Evolutionary conservation across 2,329 filamentous ascomycete species (phyloP).

Genomic region (Colletotrichum coccodes): DNA sequence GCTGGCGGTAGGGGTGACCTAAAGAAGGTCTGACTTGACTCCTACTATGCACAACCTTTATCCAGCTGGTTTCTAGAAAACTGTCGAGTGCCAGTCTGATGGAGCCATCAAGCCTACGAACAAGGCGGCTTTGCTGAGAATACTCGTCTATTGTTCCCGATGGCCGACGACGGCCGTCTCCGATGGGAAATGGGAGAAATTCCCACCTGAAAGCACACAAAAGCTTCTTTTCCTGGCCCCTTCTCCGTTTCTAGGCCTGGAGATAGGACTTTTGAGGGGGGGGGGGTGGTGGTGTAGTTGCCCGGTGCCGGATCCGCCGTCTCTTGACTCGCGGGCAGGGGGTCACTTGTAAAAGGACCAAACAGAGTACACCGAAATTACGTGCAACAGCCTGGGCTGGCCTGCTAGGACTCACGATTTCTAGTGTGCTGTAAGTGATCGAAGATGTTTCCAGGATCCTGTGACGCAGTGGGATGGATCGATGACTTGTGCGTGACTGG

Average conservation of each 20-base stretch:
- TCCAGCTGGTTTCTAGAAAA: background rate
- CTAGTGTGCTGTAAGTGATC: conserved; percentile 11
- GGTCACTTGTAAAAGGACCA: background rate
- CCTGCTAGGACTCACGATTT: background rate
- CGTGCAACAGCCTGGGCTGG: conserved; percentile 1
- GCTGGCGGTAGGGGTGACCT: background rate
- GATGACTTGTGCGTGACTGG: conserved; percentile 13
- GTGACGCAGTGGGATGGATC: background rate
- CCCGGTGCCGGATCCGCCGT: conserved; percentile 30
- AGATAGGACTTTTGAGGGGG: conserved; percentile 12
- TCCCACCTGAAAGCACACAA: background rate
- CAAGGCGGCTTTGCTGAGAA: background rate
- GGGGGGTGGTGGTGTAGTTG: background rate
- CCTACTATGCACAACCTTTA: background rate
- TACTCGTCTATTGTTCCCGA: conserved; percentile 9
- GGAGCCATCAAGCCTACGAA: background rate
- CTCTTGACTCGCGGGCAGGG: conserved; percentile 29
- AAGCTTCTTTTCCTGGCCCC: conserved; percentile 17
- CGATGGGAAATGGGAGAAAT: conserved; percentile 1
- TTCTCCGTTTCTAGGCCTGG: conserved; percentile 10
- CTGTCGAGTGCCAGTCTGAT: background rate
- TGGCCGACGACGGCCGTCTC: conserved; percentile 6
- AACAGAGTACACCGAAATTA: conserved; percentile 19
- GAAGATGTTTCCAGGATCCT: conserved; percentile 11
- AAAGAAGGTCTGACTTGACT: conserved; percentile 14